phyloP scores from a whole-genome alignment of 2,329 filamentous ascomycete genomes.

The Lachnellula cervina region DNA sequence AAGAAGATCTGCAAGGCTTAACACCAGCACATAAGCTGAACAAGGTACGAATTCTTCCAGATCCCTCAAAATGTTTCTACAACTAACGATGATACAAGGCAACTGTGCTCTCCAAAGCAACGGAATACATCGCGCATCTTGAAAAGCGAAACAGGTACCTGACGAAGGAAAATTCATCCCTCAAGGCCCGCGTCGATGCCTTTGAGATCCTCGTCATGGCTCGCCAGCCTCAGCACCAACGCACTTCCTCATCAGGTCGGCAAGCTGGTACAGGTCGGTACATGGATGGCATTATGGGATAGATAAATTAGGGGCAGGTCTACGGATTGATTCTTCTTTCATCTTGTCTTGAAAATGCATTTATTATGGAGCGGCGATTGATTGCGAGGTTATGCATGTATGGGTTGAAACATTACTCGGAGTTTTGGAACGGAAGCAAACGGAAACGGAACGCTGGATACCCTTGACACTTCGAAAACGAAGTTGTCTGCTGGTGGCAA shows the following conservation, averaged over 20 bases:
- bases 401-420: not conserved
- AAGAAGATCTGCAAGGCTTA: slow-evolving; percentile 54
- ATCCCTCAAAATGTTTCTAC: not conserved
- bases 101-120: slow-evolving; percentile 78
- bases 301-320: not conserved
- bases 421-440: not conserved
- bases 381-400: not conserved
- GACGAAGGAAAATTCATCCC: slow-evolving; percentile 70
- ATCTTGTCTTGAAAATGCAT: too few species aligned
- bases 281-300: slow-evolving; percentile 3
- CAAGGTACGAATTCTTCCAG: slow-evolving; percentile 41
- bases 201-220: slow-evolving; percentile 76
- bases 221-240: slow-evolving; percentile 5
- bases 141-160: slow-evolving; percentile 84
- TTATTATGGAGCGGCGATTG: too few species aligned
- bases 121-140: slow-evolving; percentile 89
- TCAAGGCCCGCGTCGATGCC: slow-evolving; percentile 73
- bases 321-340: not conserved
- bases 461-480: not conserved
- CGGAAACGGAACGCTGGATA: slow-evolving; percentile 1
- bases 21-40: slow-evolving; percentile 64
- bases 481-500: not conserved
- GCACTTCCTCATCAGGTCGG: slow-evolving; percentile 1
- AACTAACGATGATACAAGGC: slow-evolving; percentile 16
- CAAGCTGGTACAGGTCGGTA: not conserved